phyloP scores from a whole-genome alignment of 192 early-diverging fungal genomes.

The Irineochytrium annulatum region DNA sequence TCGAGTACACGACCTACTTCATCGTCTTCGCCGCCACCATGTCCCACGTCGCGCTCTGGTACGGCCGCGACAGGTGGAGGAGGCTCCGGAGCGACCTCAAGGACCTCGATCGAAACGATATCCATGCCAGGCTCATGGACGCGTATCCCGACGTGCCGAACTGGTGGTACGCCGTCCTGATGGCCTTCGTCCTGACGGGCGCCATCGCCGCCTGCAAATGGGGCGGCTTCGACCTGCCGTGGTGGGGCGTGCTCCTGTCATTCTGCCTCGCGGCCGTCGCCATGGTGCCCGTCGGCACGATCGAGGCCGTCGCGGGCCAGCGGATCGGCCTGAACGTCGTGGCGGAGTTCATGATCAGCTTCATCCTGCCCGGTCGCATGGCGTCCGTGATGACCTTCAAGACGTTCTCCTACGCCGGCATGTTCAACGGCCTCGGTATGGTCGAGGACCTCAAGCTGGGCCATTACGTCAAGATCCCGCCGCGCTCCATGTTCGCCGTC shows the following conservation, averaged over 20 bases:
- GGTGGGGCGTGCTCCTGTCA: conserved; percentile 31
- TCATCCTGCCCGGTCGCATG: conserved; percentile 55
- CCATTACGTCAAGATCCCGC: conserved; percentile 72
- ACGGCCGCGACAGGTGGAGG: conserved; percentile 35
- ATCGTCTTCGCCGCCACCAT: conserved; percentile 52
- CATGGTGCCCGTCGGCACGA: conserved; percentile 61
- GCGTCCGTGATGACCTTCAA: conserved; percentile 69
- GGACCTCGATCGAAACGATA: conserved; percentile 26
- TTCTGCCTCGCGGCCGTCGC: conserved; percentile 43
- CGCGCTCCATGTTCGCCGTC: conserved; percentile 71
- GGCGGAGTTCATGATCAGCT: conserved; percentile 59
- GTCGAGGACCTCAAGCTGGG: conserved; percentile 59
- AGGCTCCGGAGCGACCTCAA: conserved; percentile 12
- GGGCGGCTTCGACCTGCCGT: conserved; percentile 26
- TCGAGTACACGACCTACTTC: conserved; percentile 25
- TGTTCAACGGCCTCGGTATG: conserved; percentile 58
- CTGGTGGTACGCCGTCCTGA: conserved; percentile 13
- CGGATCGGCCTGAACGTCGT: conserved; percentile 53
- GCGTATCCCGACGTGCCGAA: conserved; percentile 31
- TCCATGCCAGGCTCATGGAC: conserved; percentile 25
- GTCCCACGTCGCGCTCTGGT: conserved; percentile 60
- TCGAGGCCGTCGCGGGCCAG: conserved; percentile 57
- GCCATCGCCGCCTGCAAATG: conserved; percentile 8
- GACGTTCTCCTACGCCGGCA: conserved; percentile 57
- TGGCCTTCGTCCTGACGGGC: background rate